phyloP scores from a whole-genome alignment of 331 rosid species.

The Acacia pycnantha region DNA sequence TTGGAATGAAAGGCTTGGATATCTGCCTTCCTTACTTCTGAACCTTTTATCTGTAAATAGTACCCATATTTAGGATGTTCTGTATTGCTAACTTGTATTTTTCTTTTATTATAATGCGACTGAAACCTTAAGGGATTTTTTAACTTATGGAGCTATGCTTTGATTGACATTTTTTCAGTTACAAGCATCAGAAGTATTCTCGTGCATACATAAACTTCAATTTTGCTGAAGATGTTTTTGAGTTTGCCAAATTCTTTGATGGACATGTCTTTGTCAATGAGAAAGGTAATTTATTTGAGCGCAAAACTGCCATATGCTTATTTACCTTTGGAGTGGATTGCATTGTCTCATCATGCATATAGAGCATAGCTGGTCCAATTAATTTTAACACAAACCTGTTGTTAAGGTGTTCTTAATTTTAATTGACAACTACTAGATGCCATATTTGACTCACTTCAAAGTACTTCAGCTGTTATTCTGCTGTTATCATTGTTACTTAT shows the following conservation, averaged over 20 bases:
- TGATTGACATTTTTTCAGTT: slow-evolving; percentile 54
- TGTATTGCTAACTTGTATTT: background rate
- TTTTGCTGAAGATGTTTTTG: slow-evolving; percentile 67
- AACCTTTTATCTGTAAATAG: background rate
- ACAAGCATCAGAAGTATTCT: slow-evolving; percentile 68
- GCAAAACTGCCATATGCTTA: background rate
- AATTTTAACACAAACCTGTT: background rate
- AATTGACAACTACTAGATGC: background rate
- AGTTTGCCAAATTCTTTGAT: slow-evolving; percentile 79
- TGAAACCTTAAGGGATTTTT: background rate
- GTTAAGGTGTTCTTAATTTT: background rate
- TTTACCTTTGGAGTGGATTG: slow-evolving; percentile 13
- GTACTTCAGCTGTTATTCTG: background rate
- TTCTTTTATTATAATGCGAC: background rate
- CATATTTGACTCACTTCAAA: background rate
- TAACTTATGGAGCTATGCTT: slow-evolving; percentile 30
- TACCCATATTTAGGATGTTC: background rate
- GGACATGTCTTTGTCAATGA: slow-evolving; percentile 95
- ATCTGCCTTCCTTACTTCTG: background rate
- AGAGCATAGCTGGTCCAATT: background rate
- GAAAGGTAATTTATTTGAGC: slow-evolving; percentile 54
- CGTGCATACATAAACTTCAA: slow-evolving; percentile 86
- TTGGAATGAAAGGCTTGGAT: background rate
- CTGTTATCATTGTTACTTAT: background rate
- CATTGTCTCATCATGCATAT: background rate